phyloP scores from a whole-genome alignment of 768 basidiomycete genomes.

The Trametopsis cervina region DNA sequence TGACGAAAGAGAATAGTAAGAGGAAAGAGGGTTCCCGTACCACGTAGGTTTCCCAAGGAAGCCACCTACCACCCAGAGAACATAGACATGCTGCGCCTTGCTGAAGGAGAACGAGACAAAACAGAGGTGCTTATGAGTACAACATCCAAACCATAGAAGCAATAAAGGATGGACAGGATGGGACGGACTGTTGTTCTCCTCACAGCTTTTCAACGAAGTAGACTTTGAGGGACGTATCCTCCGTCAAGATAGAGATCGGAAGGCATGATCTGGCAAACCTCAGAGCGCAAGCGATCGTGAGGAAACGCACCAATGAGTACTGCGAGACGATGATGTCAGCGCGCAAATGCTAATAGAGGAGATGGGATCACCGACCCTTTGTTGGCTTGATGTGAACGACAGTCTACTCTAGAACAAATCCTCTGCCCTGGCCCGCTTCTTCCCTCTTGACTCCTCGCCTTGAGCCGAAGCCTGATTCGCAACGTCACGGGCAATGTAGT shows the following conservation, averaged over 20 bases:
- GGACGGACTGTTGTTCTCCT: neutral
- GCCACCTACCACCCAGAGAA: neutral
- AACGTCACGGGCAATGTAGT: slow-evolving; percentile 45
- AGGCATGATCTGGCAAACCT: neutral
- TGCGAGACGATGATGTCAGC: neutral
- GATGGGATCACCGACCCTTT: neutral
- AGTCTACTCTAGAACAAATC: slow-evolving; percentile 55
- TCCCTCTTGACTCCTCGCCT: slow-evolving; percentile 62
- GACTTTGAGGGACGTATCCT: neutral
- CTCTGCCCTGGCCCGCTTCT: slow-evolving; percentile 81
- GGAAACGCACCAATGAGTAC: neutral
- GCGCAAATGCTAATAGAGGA: neutral
- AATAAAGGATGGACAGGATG: neutral
- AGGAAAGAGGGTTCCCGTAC: neutral
- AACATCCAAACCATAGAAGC: neutral
- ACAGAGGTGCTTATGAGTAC: neutral
- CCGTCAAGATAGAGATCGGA: neutral
- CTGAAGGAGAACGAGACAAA: neutral
- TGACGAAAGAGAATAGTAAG: neutral
- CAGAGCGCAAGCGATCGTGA: neutral
- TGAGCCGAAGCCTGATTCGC: slow-evolving; percentile 23
- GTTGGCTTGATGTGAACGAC: neutral
- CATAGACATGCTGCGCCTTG: neutral
- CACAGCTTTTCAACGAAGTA: neutral
- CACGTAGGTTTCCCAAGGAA: neutral